These are phyloP conservation scores for Sordariomycetes sp. DNA, from an alignment of 2,329 filamentous ascomycete genomes.

Conservation along the genomic window DNA sequence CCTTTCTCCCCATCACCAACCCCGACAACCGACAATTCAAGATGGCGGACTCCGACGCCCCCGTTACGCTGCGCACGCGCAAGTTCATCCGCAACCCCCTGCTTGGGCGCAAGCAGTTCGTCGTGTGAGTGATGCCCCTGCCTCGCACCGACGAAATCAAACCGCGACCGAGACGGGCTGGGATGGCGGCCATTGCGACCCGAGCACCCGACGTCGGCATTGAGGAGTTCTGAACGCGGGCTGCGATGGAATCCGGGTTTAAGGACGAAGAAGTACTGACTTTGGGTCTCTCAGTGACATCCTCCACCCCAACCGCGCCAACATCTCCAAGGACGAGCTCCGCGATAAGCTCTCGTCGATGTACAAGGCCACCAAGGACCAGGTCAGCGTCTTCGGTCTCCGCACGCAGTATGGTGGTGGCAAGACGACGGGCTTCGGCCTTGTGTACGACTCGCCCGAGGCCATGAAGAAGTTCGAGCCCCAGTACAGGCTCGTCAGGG, in stretches of 20 bases:
- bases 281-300: slow-evolving; percentile 64
- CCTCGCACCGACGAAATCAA: slow-evolving; percentile 5
- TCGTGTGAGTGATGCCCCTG: slow-evolving; percentile 65
- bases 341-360: slow-evolving; percentile 86
- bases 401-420: slow-evolving; percentile 98
- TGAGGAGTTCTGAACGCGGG: too few relatives aligned
- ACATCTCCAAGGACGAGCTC: slow-evolving; percentile 99
- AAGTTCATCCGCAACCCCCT: slow-evolving; percentile 99
- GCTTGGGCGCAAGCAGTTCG: slow-evolving; percentile 98
- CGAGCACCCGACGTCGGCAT: neutral
- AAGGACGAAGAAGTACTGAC: slow-evolving; percentile 1
- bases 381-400: slow-evolving; percentile 96
- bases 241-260: neutral
- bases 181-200: neutral
- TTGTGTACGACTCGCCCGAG: slow-evolving; percentile 97
- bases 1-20: slow-evolving; percentile 15
- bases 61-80: slow-evolving; percentile 89
- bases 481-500: slow-evolving; percentile 89
- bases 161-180: neutral
- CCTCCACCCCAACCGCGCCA: slow-evolving; percentile 96
- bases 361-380: slow-evolving; percentile 98
- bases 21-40: slow-evolving; percentile 31
- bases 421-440: slow-evolving; percentile 98
- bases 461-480: slow-evolving; percentile 99
- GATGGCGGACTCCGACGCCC: slow-evolving; percentile 77